Evolutionary conservation across 2,329 filamentous ascomycete species (phyloP), one percentile per base, ranked within the genome.

Genomic region (Colletotrichum australisinense): DNA sequence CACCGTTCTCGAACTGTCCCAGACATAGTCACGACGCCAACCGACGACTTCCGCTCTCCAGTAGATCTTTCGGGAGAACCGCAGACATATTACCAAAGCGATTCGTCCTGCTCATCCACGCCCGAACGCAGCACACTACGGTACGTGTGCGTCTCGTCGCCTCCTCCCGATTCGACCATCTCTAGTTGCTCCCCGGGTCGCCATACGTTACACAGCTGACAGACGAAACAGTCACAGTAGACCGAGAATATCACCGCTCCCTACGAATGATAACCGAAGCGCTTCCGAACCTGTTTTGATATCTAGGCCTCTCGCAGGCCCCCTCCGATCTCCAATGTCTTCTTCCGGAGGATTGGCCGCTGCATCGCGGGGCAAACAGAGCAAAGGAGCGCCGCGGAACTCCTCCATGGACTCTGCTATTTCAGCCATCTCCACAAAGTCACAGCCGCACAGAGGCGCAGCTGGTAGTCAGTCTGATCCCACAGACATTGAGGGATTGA

Each of bases 381-480:
- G 78, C 55, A 84, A 83, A 74, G 82, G 79, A 52, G 75, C 84
- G 24, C 90, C 92, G 69, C 91, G 95, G 78, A 97, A 93, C 69
- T 93, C 94, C 4, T 98, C 96, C 12, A 96, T 98, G 78, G 96
- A 98, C 82, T 98, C 95, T 12, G 93, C 94, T n/a, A 93, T 97
- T 59, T 98, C 96, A 2, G 90, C 91, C 11, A 88, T 94, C 62
- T 94, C 94, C 7, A 87, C 86, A 11, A 89, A 90, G 67, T 86
- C 86, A 2, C 86, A 90, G 69, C 86, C 88, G 7, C 87, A 89
- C 76, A 92, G 90, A 77, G 87, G 85, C 30, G 87, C 90, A 1
- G 87, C 89, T 59, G 91, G 93, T 76, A 88, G 83, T 75, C 82
- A 88, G 38, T 84, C 90, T n/a, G 90, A 88, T 30, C 85, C 89